phyloP scores from a whole-genome alignment of 2,329 filamentous ascomycete species.

The Thelonectria discophora region DNA sequence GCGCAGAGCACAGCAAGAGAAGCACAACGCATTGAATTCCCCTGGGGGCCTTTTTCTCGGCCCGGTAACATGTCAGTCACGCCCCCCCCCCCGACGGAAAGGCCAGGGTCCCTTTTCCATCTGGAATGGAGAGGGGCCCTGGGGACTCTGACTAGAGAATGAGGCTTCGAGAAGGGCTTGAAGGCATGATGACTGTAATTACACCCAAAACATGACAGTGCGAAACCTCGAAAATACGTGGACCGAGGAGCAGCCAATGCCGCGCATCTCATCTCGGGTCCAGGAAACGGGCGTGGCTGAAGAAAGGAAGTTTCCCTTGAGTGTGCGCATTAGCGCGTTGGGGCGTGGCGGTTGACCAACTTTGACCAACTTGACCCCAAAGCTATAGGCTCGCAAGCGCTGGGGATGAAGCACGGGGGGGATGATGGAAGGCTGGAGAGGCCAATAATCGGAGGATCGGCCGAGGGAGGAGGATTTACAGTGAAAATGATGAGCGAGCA shows the following conservation, averaged over 20 bases:
- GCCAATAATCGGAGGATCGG: background rate
- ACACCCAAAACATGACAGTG: slow-evolving; percentile 2
- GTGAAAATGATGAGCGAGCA: no score
- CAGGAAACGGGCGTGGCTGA: slow-evolving; percentile 15
- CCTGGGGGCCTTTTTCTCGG: slow-evolving; percentile 36
- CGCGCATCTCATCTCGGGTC: background rate
- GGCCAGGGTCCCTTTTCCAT: slow-evolving; percentile 24
- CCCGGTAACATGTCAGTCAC: slow-evolving; percentile 31
- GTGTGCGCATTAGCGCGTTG: slow-evolving; percentile 41
- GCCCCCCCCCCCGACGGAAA: slow-evolving; percentile 21
- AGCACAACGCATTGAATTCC: slow-evolving; percentile 27
- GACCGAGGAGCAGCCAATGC: slow-evolving; percentile 1
- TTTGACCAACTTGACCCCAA: slow-evolving; percentile 22
- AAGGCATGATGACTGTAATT: background rate
- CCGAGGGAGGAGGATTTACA: no score
- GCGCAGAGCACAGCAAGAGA: background rate
- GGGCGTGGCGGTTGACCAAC: slow-evolving; percentile 22
- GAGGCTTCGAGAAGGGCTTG: slow-evolving; percentile 8
- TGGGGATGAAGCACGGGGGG: slow-evolving; percentile 15
- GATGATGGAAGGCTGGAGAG: slow-evolving; percentile 11
- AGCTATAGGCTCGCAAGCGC: slow-evolving; percentile 31
- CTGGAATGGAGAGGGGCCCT: slow-evolving; percentile 1
- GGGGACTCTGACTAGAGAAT: slow-evolving; percentile 17
- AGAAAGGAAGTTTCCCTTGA: slow-evolving; percentile 33
- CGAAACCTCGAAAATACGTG: background rate